phyloP scores from a whole-genome alignment of 768 basidiomycete genomes.

The Termitomyces sp. region DNA sequence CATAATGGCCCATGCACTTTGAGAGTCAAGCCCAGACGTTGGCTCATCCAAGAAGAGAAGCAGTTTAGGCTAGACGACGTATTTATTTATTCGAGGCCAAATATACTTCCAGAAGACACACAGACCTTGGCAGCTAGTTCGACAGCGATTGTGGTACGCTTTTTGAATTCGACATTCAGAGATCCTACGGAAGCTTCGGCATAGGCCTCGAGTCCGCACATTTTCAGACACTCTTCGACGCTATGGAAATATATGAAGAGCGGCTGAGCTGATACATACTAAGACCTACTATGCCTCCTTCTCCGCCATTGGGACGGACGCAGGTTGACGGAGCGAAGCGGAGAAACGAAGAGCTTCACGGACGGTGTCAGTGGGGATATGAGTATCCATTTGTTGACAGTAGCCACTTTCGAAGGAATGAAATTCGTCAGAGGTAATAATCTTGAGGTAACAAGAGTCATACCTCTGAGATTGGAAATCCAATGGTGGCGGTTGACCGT shows the following conservation, averaged over 20 bases:
- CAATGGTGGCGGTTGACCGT: slow-evolving; percentile 43
- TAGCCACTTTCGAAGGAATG: slow-evolving; percentile 50
- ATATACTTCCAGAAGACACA: not conserved
- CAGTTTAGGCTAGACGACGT: slow-evolving; percentile 52
- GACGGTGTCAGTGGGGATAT: slow-evolving; percentile 69
- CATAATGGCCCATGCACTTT: slow-evolving; percentile 81
- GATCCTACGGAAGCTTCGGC: slow-evolving; percentile 64
- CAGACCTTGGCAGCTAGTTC: slow-evolving; percentile 79
- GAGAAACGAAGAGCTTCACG: slow-evolving; percentile 79
- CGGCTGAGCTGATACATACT: not conserved
- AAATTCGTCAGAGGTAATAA: not conserved
- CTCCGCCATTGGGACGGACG: slow-evolving; percentile 54
- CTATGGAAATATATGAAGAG: slow-evolving; percentile 15
- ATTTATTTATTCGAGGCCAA: not conserved
- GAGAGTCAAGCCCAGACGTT: slow-evolving; percentile 82
- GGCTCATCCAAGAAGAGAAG: slow-evolving; percentile 88
- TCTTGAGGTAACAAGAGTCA: not conserved
- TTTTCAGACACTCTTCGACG: slow-evolving; percentile 44
- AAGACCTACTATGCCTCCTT: slow-evolving; percentile 71
- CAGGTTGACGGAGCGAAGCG: slow-evolving; percentile 72
- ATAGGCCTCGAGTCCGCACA: slow-evolving; percentile 58
- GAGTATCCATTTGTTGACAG: slow-evolving; percentile 83
- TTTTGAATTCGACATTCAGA: slow-evolving; percentile 40
- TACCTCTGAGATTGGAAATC: slow-evolving; percentile 63
- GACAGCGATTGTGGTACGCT: slow-evolving; percentile 47